phyloP scores from a whole-genome alignment of 495 filamentous ascomycete species.

The Patellaria atrata region DNA sequence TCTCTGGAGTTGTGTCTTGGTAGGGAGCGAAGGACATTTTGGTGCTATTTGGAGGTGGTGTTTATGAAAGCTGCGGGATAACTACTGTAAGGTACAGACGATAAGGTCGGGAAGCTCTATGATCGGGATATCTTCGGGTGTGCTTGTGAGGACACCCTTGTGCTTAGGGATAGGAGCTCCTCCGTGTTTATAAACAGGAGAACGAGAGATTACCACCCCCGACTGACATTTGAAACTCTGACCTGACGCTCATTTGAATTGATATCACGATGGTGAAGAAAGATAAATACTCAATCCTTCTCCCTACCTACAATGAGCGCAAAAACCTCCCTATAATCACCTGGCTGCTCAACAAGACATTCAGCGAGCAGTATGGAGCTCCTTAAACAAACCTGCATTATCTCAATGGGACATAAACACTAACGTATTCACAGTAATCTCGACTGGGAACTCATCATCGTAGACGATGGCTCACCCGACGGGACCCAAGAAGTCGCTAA shows the following conservation, averaged over 20 bases:
- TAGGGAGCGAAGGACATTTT: slow-evolving; percentile 92
- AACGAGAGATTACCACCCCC: too few relatives aligned
- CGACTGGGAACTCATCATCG: slow-evolving; percentile 92
- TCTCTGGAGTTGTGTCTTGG: slow-evolving; percentile 74
- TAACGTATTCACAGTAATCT: slow-evolving; percentile 46
- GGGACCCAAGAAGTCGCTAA: slow-evolving; percentile 79
- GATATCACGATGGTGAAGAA: slow-evolving; percentile 31
- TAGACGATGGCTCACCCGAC: slow-evolving; percentile 96
- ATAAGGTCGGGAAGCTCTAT: too few relatives aligned
- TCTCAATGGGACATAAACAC: slow-evolving; percentile 2
- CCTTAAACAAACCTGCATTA: not conserved
- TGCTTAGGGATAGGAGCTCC: too few relatives aligned
- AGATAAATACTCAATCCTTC: slow-evolving; percentile 89
- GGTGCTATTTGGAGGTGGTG: too few relatives aligned
- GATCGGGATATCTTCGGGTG: too few relatives aligned
- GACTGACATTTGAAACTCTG: too few relatives aligned
- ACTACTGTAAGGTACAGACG: too few relatives aligned
- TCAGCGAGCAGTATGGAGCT: slow-evolving; percentile 57
- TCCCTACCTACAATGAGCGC: slow-evolving; percentile 97
- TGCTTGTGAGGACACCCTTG: too few relatives aligned
- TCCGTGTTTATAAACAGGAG: too few relatives aligned
- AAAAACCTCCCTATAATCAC: slow-evolving; percentile 89
- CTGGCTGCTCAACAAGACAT: slow-evolving; percentile 83
- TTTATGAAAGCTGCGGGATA: too few relatives aligned
- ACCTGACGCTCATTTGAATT: slow-evolving; percentile 1